A percentile compares a stretch with the other conserved stretches of the same genome.
These are phyloP conservation scores for Fraxinus platypoda DNA, from an alignment of 305 asterid genomes.

Conservation along the genomic window DNA sequence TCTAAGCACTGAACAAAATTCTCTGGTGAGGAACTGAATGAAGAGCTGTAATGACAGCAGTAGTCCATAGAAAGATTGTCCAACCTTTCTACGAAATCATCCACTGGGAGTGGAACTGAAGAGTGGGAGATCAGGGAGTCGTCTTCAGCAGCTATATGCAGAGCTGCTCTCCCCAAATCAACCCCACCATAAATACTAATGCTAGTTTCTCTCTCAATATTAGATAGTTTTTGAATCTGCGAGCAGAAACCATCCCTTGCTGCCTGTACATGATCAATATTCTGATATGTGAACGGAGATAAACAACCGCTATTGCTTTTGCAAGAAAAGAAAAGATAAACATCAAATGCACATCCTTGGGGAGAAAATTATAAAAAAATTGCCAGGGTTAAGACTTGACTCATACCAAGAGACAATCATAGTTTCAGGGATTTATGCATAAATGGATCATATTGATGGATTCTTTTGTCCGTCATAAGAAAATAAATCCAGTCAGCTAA, in stretches of 20 bases:
- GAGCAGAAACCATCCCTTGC: slow-evolving; percentile 68
- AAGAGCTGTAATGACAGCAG: slow-evolving; percentile 65
- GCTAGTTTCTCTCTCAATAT: slow-evolving; percentile 68
- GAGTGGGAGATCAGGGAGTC: slow-evolving; percentile 81
- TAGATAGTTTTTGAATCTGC: slow-evolving; percentile 47
- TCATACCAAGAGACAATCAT: background rate
- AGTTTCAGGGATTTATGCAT: background rate
- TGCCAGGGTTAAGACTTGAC: slow-evolving; percentile 9
- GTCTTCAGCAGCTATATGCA: slow-evolving; percentile 78
- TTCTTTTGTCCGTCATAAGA: background rate
- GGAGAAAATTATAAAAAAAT: slow-evolving; percentile 4
- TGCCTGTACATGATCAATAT: slow-evolving; percentile 40
- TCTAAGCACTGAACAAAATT: slow-evolving; percentile 58
- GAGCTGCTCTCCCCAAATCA: slow-evolving; percentile 68
- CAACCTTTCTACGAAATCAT: slow-evolving; percentile 62
- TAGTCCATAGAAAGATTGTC: slow-evolving; percentile 70
- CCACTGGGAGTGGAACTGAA: slow-evolving; percentile 84
- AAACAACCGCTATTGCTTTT: background rate
- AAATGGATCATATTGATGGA: background rate
- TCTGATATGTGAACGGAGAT: slow-evolving; percentile 12
- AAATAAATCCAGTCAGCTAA: background rate
- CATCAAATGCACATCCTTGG: slow-evolving; percentile 8
- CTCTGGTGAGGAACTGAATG: slow-evolving; percentile 59
- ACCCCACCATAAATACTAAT: slow-evolving; percentile 56
- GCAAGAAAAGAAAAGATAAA: slow-evolving; percentile 1